phyloP scores from a whole-genome alignment of 257 asterid species.

The Scutellaria minor region DNA sequence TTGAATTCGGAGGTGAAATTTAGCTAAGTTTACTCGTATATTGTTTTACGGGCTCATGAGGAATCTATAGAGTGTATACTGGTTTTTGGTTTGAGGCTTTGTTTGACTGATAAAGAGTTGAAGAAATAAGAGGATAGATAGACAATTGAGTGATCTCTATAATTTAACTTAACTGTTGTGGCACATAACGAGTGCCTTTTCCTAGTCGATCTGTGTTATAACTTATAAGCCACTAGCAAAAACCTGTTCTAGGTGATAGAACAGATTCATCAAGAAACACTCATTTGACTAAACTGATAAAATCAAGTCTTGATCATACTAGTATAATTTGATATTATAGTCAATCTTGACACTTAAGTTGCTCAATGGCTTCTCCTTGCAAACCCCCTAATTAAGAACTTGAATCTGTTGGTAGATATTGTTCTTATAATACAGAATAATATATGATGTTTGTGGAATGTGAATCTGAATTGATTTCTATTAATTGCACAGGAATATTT shows the following conservation, averaged over 20 bases:
- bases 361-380: neutral
- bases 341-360: neutral
- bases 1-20: conserved; percentile 2
- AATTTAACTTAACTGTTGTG: neutral
- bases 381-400: too few relatives aligned
- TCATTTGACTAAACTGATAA: neutral
- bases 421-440: neutral
- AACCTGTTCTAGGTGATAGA: too few relatives aligned
- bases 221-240: too few relatives aligned
- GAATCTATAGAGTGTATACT: neutral
- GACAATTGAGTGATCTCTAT: neutral
- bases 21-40: neutral
- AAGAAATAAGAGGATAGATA: neutral
- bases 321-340: neutral
- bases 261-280: neutral
- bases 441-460: neutral
- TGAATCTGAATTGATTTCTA: conserved; percentile 10
- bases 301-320: neutral
- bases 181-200: neutral
- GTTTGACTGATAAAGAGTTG: neutral
- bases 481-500: conserved; percentile 64
- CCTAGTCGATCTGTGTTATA: neutral
- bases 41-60: neutral
- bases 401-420: too few relatives aligned
- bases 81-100: neutral